Percentiles rank a stretch among this genome's conserved stretches.
Conservation (phyloP, 495 filamentous ascomycete species). For the Penicillium cosmopolitanum region DNA sequence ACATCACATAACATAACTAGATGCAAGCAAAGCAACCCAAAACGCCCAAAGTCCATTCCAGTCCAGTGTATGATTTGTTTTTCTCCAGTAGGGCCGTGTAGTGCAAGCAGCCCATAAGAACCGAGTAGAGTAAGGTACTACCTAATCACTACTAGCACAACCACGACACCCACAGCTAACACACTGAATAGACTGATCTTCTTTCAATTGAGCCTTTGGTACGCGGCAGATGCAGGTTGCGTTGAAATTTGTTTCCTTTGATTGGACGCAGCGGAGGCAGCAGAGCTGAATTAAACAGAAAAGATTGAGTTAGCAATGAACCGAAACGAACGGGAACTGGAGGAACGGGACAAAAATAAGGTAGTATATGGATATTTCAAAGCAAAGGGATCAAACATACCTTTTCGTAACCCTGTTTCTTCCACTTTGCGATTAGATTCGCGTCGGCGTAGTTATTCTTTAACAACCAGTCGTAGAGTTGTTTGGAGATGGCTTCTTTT, state of each 20-base stretch:
- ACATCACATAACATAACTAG: too few relatives aligned
- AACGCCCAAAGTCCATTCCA: too few relatives aligned
- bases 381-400: conserved; percentile 38
- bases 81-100: too few relatives aligned
- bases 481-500: conserved; percentile 90
- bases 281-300: conserved; percentile 68
- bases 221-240: conserved; percentile 97
- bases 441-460: conserved; percentile 97
- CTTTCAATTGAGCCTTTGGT: conserved; percentile 87
- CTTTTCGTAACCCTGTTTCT: conserved; percentile 99
- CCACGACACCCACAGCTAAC: conserved; percentile 96
- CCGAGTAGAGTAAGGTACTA: neutral
- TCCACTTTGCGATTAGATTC: conserved; percentile 98
- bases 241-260: conserved; percentile 99
- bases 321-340: too few relatives aligned
- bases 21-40: too few relatives aligned
- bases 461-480: conserved; percentile 92
- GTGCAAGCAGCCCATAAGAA: neutral
- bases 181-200: conserved; percentile 88
- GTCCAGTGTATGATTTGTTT: too few relatives aligned
- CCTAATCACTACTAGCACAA: conserved; percentile 81
- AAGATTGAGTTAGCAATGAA: too few relatives aligned
- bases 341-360: too few relatives aligned
- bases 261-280: conserved; percentile 95
- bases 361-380: too few relatives aligned